Evolutionary conservation across 768 basidiomycete species (phyloP).

Genomic region (Lactifluus piperatus): DNA sequence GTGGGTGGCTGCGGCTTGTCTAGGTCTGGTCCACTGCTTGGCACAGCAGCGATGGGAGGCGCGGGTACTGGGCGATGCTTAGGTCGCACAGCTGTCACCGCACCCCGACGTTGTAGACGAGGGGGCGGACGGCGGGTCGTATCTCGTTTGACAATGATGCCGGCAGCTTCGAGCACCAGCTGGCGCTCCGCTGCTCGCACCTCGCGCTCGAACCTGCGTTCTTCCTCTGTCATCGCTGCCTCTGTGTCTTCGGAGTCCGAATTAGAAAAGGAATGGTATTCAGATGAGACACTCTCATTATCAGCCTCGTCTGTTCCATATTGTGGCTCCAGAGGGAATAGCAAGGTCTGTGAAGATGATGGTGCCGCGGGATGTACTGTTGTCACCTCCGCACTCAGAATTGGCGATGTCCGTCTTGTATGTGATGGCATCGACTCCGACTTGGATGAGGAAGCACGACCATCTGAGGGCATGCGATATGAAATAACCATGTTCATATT

Average conservation of each 20-base stretch:
- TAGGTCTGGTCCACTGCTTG: slow-evolving; percentile 24
- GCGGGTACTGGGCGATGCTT: slow-evolving; percentile 45
- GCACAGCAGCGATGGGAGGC: slow-evolving; percentile 28
- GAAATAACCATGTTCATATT: slow-evolving; percentile 20
- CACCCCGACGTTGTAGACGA: not conserved
- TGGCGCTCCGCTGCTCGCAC: slow-evolving; percentile 68
- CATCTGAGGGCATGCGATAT: not conserved
- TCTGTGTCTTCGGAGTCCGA: slow-evolving; percentile 28
- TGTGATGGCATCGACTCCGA: not conserved
- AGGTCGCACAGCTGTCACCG: slow-evolving; percentile 26
- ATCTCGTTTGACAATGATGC: slow-evolving; percentile 65
- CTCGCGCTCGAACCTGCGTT: slow-evolving; percentile 43
- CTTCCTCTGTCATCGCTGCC: slow-evolving; percentile 31
- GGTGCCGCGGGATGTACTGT: not conserved
- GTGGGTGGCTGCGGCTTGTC: not conserved
- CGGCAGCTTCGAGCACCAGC: slow-evolving; percentile 82
- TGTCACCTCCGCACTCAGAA: not conserved
- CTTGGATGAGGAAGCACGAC: not conserved
- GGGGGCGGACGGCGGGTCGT: slow-evolving; percentile 41
- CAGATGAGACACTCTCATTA: slow-evolving; percentile 21
- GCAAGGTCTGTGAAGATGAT: not conserved
- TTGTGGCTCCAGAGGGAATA: slow-evolving; percentile 12
- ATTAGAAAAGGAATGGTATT: slow-evolving; percentile 12
- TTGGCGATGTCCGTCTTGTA: not conserved
- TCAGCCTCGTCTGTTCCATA: slow-evolving; percentile 20